Evolutionary conservation across 345 rosid genomes (phyloP), one percentile per base, ranked within the genome.

Genomic region (Bruguiera gymnorhiza): DNA sequence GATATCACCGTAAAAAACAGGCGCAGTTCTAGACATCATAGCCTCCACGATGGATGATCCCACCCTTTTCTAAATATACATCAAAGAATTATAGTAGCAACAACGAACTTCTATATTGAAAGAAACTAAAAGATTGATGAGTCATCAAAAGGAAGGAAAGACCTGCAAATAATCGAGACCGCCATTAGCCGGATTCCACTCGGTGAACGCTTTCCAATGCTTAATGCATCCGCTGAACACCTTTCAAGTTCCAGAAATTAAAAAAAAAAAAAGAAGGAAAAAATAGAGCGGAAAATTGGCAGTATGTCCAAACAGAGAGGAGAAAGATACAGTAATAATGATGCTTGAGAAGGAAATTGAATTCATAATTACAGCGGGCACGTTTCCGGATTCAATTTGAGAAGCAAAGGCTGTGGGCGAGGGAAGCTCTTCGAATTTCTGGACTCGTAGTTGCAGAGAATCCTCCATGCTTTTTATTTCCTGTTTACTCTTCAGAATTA

Each of bases 81-180:
- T 27, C 27, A 54, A 21, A 26, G 30, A 43, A 21, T 21, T 20
- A 20, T 3, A 13, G 18, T 3, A 11, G 50, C 15, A 43, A 11
- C 16, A 3, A 13, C 4, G 16, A 43, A 15, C 37, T 34, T 34
- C 37, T 34, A 1, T 34, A 34, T 8, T 7, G 6, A 43, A 13
- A 1, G 31, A 51, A 10, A 5, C 34, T 19, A 46, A 46, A 26
- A 7, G 24, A 56, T 13, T 5, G 24, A 13, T 6, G 10, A n/a
- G 4, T 20, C 10, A 13, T 20, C n/a, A n/a, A 34, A 54, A 8
- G 11, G 26, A 8, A 1, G 32, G 43, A 70, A 63, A 78, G 23
- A 85, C 98, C 94, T 88, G 85, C 65, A 94, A 81, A 70, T 89
- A 89, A 64, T 89, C 86, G 72, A 94, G 90, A 65, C 97, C 97